phyloP scores from a whole-genome alignment of 2,329 filamentous ascomycete species.

The Hypoxylon sp. region DNA sequence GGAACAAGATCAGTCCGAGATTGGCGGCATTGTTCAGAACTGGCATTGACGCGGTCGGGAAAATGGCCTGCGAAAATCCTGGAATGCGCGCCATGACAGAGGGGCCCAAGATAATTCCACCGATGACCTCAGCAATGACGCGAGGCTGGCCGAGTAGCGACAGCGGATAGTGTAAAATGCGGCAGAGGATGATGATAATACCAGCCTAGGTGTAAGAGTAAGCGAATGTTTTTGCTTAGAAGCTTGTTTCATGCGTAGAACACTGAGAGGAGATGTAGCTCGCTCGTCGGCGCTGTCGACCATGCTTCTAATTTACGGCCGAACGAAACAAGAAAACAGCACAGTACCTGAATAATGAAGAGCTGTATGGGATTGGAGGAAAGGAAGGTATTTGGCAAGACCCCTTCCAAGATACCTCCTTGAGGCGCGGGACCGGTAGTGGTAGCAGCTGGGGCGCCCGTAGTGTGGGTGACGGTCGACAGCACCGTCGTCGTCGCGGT shows the following conservation, averaged over 20 bases:
- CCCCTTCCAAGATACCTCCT: conserved; percentile 78
- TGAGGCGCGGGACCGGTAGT: conserved; percentile 58
- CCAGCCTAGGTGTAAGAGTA: conserved; percentile 63
- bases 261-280: background rate
- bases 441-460: conserved; percentile 49
- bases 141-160: conserved; percentile 80
- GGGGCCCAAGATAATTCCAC: conserved; percentile 80
- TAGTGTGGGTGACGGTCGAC: conserved; percentile 46
- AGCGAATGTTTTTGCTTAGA: conserved; percentile 18
- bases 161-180: conserved; percentile 79
- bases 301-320: background rate
- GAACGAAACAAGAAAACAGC: background rate
- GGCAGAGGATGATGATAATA: conserved; percentile 81
- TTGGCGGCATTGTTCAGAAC: conserved; percentile 79
- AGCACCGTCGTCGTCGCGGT: conserved; percentile 44
- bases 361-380: conserved; percentile 79
- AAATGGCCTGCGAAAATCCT: conserved; percentile 76
- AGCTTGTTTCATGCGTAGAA: background rate
- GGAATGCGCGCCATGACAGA: conserved; percentile 82
- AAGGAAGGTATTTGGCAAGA: conserved; percentile 78
- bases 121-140: conserved; percentile 84
- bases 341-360: conserved; percentile 78
- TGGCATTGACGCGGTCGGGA: conserved; percentile 75
- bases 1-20: conserved; percentile 78
- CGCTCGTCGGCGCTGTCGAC: background rate